Evolutionary conservation across 2,329 filamentous ascomycete genomes (phyloP).

Genomic region (Coniochaeta sp.): DNA sequence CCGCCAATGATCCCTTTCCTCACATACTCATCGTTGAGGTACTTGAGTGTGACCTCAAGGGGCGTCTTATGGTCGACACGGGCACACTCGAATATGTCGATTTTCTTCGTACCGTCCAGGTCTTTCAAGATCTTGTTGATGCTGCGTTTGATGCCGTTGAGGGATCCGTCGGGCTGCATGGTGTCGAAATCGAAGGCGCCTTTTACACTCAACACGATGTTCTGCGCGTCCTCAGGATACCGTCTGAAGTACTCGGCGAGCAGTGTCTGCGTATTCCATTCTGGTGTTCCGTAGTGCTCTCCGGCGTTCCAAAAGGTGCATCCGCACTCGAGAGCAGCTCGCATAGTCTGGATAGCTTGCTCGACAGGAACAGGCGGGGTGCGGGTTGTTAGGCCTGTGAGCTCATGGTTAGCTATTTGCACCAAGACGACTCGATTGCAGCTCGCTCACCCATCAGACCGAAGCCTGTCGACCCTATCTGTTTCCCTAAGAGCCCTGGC

Average conservation of each 20-base stretch:
- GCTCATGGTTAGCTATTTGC: too few species aligned
- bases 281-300: conserved; percentile 41
- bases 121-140: conserved; percentile 37
- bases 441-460: too few species aligned
- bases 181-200: conserved; percentile 31
- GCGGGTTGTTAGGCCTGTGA: conserved; percentile 3
- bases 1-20: conserved; percentile 34
- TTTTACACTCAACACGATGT: conserved; percentile 48
- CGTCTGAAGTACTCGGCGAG: conserved; percentile 44
- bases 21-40: conserved; percentile 24
- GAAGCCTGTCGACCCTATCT: conserved; percentile 41
- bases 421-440: too few species aligned
- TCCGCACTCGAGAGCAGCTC: conserved; percentile 27
- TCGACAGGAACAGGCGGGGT: conserved; percentile 20
- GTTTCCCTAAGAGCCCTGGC: conserved; percentile 21
- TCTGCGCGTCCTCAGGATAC: conserved; percentile 46
- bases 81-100: conserved; percentile 48
- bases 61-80: conserved; percentile 33
- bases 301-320: conserved; percentile 14
- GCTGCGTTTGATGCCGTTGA: conserved; percentile 36
- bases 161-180: conserved; percentile 31
- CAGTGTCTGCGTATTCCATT: conserved; percentile 42
- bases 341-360: conserved; percentile 35
- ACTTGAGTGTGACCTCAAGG: conserved; percentile 28
- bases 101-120: conserved; percentile 10